Base-by-base conservation (phyloP, 257 asterid species). In the Henckelia pumila region DNA sequence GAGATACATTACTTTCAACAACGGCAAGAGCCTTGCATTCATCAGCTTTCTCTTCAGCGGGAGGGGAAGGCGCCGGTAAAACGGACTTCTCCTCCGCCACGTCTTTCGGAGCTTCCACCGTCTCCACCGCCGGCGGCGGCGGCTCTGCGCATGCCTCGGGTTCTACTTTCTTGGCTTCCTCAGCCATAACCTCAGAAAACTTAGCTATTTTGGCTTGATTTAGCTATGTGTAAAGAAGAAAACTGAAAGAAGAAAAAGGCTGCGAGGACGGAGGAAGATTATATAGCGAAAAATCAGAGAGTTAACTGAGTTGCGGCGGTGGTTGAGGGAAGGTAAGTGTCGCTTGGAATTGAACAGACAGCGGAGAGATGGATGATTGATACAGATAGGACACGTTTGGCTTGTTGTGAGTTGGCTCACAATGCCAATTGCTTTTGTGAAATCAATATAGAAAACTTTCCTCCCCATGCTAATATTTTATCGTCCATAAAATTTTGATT, bases 51-150 rank as follows among this genome's bases (percentile, higher is more conserved):
- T 85, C 87, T 49, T 76, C 92, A 13, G 76, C 64, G 16, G 82
- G 85, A 63, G 82, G 81, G 5, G 68, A 63, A 17, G 76, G 68
- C 56, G 71, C 58, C 28, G 86, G 82, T 37, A 78, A 30, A 19
- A 93, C 73, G 5, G 84, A 28, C 74, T 91, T 88, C 84, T 89
- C 98, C 84, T 84, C 93, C 2, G 89, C 68, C 75, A 75, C 89
- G 14, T 87, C 89, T 66, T 84, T 85, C 23, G 88, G 77, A 59
- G 80, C 64, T 47, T 71, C 82, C 7, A 50, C 78, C 11, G 77
- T 56, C 69, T 75, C 80, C 32, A 35, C 63, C 4, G 63, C 35
- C 21, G 81, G 33, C 50, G 64, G 59, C 5, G 70, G 67, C 24
- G 76, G 77, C 7, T 69, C 79, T 17, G 71, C 19, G 28, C 63